Conservation (phyloP, 129 eudicot species). For the Heracleum sosnowskyi region DNA sequence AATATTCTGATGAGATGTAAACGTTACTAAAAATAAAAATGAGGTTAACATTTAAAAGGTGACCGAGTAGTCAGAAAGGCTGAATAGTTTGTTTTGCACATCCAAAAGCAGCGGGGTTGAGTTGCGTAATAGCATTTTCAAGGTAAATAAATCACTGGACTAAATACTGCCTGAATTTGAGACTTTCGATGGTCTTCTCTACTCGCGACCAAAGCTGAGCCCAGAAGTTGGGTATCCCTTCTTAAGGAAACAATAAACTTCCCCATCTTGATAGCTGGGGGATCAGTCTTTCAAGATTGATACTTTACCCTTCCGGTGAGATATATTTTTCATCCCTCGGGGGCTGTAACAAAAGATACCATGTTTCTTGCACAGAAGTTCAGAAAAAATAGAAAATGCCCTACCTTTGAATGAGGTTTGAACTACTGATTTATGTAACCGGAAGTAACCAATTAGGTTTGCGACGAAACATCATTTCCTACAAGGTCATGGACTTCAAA, state of each 20-base stretch:
- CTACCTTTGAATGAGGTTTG: not conserved
- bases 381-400: not conserved
- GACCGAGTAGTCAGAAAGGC: not conserved
- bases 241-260: not conserved
- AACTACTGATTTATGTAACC: not conserved
- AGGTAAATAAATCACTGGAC: not conserved
- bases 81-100: not conserved
- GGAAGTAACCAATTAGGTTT: not conserved
- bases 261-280: not conserved
- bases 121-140: not conserved
- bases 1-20: not conserved
- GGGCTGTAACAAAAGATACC: not conserved
- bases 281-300: not conserved
- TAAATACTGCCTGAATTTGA: not conserved
- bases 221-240: not conserved
- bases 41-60: not conserved
- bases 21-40: not conserved
- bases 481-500: not conserved
- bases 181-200: not conserved
- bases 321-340: not conserved
- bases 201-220: not conserved
- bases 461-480: not conserved
- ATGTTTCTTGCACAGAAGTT: not conserved
- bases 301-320: not conserved
- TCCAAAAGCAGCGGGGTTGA: not conserved